Percentiles rank a stretch among this genome's conserved stretches.
phyloP scores from a whole-genome alignment of 2,329 filamentous ascomycete genomes.

The Ophiobolus disseminans region DNA sequence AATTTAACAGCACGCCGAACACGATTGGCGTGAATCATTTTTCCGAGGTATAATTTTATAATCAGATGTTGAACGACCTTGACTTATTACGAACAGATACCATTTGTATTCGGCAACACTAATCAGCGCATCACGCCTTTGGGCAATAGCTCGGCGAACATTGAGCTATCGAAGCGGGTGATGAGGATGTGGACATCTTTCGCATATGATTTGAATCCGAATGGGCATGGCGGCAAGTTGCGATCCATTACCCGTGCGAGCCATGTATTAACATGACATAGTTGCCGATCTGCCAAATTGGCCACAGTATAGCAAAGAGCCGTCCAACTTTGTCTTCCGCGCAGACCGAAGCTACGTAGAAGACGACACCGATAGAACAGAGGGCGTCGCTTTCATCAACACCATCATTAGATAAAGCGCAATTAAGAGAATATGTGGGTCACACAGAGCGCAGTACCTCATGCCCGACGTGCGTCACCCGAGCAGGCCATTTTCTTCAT shows the following conservation, averaged over 20 bases:
- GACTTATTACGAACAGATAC: conserved; percentile 27
- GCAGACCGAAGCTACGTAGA: conserved; percentile 37
- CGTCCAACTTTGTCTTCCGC: conserved; percentile 38
- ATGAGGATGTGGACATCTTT: conserved; percentile 44
- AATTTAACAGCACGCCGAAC: conserved; percentile 37
- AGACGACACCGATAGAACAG: conserved; percentile 24
- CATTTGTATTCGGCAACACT: conserved; percentile 39
- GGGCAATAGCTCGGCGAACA: conserved; percentile 30
- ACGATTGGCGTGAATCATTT: conserved; percentile 39
- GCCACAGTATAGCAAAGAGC: conserved; percentile 27
- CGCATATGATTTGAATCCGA: conserved; percentile 37
- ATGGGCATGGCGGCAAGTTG: conserved; percentile 33
- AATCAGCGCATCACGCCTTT: conserved; percentile 36
- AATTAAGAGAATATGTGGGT: no score
- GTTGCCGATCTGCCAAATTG: conserved; percentile 21
- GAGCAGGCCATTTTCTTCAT: no score
- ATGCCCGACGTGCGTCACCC: no score
- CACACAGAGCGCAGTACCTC: no score
- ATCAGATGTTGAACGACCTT: neutral
- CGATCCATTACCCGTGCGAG: neutral
- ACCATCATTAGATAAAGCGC: conserved; percentile 24
- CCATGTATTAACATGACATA: conserved; percentile 2
- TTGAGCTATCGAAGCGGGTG: conserved; percentile 30
- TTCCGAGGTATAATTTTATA: conserved; percentile 26
- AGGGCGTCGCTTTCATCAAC: conserved; percentile 35